Evolutionary conservation across 202 grass and related monocot species (phyloP), one percentile per base, ranked within the genome.

Genomic region (Eragrostis tef): DNA sequence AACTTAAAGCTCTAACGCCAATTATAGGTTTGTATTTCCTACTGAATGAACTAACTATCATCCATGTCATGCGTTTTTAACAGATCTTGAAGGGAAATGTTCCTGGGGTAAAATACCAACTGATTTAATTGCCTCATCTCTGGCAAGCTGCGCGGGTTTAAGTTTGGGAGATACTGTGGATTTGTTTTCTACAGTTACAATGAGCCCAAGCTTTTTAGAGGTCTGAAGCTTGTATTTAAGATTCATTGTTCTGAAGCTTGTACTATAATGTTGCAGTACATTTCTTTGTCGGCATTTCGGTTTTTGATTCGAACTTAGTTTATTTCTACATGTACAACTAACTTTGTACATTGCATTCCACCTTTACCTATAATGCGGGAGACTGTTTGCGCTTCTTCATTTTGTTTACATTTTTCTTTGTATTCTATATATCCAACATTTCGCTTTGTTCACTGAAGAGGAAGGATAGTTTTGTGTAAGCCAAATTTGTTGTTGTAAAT

Each of bases 71-170:
- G 42, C 54, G 36, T 86, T 78, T 78, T 80, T 77, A 51, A 48
- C 78, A 98, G 96, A 93, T 77, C 67, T 93, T 89, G 90, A 91
- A 92, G 96, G 96, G 65, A 91, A 93, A 67, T 99, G 92, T 50
- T 88, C 70, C 56, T 96, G 90, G 87, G 96, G 93, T 73, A 93
- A 93, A 86, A 95, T 99, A 85, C 90, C 92, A 16, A 86, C 88
- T 81, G 78, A 83, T 88, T 90, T 92, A 77, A 90, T 99, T 85
- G 90, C 83, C 81, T 95, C 91, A 20, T 93, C 93, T 84, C 86
- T 99, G 85, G 90, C 88, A 66, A 91, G 85, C 57, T 92, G 90
- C 64, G 89, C 92, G 65, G 87, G 79, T 45, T 87, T 99, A 84
- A 99, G 89, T 74, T 89, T 96, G 89, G 96, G 93, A 36, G 87